Evolutionary conservation across 2,329 filamentous ascomycete genomes (phyloP), one percentile per base, ranked within the genome.

Genomic region (Periconia digitata): DNA sequence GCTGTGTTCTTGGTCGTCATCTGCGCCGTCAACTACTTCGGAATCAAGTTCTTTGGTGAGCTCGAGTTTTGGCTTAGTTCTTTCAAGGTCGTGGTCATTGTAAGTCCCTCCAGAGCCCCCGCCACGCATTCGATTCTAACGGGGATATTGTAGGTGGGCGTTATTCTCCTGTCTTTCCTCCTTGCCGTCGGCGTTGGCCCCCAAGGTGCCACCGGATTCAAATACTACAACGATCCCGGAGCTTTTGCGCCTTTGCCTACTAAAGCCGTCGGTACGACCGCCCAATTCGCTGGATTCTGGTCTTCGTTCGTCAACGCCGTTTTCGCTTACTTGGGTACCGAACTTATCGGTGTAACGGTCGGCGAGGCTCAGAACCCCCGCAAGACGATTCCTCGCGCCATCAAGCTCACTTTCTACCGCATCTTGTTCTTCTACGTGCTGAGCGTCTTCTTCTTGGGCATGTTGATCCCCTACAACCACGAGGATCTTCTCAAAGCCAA

Each of bases 391-490:
- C 89, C 89, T 6, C 83, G 85, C 50, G 88, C 87, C 44, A 91
- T 91, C 76, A 87, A 85, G 67, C 79, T 90, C 42, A 91, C 87
- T 57, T 92, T 92, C 72, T 92, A 83, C 76, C 88, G 89, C 49
- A 92, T 92, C 67, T 72, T 90, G 56, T 76, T 92, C 74, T 92
- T 92, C 77, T 92, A 92, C 76, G 79, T 85, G 60, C 71, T 90
- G 49, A 85, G 82, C 18, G 86, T 91, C 29, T 79, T 92, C 44
- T 78, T 92, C 43, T 76, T 92, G 46, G 88, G 88, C 63, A 89
- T 90, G 79, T 78, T 87, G 43, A 85, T 92, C 3, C 86, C 87
- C 1, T 92, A 87, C 76, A 74, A 92, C 76, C 82, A 81, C 34
- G 0, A 54, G 0, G 69, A 81, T 0, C 83, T 90, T 5, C 71